Conservation (phyloP, 2,329 filamentous ascomycete species). For the Aspergillus candidus region DNA sequence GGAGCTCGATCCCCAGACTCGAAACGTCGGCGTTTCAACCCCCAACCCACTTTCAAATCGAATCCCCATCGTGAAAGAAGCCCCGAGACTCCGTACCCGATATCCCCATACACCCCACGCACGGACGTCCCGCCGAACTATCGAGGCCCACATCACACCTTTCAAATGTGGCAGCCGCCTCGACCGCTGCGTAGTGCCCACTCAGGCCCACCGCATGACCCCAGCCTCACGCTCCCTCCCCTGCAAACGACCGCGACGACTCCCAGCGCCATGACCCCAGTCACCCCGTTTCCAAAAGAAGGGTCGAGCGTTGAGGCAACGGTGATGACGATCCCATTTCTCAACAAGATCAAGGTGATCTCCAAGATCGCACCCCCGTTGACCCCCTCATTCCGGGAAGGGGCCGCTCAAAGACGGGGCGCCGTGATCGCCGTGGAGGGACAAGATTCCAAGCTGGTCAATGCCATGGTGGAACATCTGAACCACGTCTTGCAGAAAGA, state of each 20-base stretch:
- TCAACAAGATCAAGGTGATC: slow-evolving; percentile 71
- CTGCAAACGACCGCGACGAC: slow-evolving; percentile 39
- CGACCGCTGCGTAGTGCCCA: slow-evolving; percentile 33
- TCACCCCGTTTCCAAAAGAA: slow-evolving; percentile 26
- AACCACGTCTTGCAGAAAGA: slow-evolving; percentile 48
- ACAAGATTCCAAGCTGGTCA: slow-evolving; percentile 56
- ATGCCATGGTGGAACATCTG: slow-evolving; percentile 61
- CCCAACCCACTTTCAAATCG: slow-evolving; percentile 33
- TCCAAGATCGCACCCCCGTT: slow-evolving; percentile 68
- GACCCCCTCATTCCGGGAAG: slow-evolving; percentile 27
- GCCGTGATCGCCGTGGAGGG: slow-evolving; percentile 81
- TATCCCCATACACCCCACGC: slow-evolving; percentile 41
- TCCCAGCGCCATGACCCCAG: slow-evolving; percentile 16
- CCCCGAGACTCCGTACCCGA: slow-evolving; percentile 37
- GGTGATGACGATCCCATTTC: slow-evolving; percentile 68
- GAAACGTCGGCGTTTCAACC: slow-evolving; percentile 59
- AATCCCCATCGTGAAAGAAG: slow-evolving; percentile 35
- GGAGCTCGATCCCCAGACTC: slow-evolving; percentile 48
- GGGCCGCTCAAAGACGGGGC: slow-evolving; percentile 52
- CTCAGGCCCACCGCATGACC: slow-evolving; percentile 38
- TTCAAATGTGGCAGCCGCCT: slow-evolving; percentile 52
- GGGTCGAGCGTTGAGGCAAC: slow-evolving; percentile 57
- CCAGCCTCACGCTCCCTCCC: slow-evolving; percentile 49
- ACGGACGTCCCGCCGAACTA: slow-evolving; percentile 25
- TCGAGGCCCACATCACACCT: slow-evolving; percentile 21